Evolutionary conservation across 2,329 filamentous ascomycete genomes (phyloP).

Genomic region (Hypoxylon rubiginosum): DNA sequence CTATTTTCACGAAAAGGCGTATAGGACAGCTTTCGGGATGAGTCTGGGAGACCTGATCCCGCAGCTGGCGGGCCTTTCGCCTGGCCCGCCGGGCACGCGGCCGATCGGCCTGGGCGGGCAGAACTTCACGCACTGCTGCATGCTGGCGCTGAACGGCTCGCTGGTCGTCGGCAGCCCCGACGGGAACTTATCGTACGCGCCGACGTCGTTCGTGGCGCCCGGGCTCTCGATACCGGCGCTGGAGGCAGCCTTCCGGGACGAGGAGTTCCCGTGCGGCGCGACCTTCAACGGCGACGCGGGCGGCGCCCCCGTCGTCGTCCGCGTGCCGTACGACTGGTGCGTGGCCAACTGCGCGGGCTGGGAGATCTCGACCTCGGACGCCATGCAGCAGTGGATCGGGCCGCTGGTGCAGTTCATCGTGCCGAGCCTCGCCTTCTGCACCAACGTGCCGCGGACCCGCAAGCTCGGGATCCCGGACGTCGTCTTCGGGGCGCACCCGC

Average conservation of each 20-base stretch:
- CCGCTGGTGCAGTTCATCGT: slow-evolving; percentile 55
- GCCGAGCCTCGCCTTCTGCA: slow-evolving; percentile 54
- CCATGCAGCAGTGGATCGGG: slow-evolving; percentile 52
- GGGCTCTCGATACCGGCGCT: slow-evolving; percentile 40
- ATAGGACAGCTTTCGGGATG: slow-evolving; percentile 7
- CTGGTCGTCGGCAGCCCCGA: slow-evolving; percentile 33
- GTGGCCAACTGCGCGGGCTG: slow-evolving; percentile 48
- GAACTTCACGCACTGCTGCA: slow-evolving; percentile 51
- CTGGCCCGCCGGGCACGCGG: slow-evolving; percentile 28
- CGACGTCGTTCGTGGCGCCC: slow-evolving; percentile 44
- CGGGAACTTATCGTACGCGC: slow-evolving; percentile 45
- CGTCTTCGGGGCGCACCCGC: slow-evolving; percentile 73
- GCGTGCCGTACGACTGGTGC: slow-evolving; percentile 51
- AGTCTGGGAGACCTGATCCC: slow-evolving; percentile 43
- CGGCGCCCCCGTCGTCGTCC: slow-evolving; percentile 45
- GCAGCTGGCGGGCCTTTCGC: slow-evolving; percentile 43
- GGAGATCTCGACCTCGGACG: slow-evolving; percentile 47
- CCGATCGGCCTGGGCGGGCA: slow-evolving; percentile 45
- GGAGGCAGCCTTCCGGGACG: slow-evolving; percentile 28
- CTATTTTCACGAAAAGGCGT: not conserved
- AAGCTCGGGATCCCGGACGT: slow-evolving; percentile 53
- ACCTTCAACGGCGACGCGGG: slow-evolving; percentile 40
- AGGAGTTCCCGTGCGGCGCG: slow-evolving; percentile 50
- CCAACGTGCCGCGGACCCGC: slow-evolving; percentile 52
- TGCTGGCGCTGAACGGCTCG: slow-evolving; percentile 48